phyloP scores from a whole-genome alignment of 345 rosid genomes.

The Citrus sp. region DNA sequence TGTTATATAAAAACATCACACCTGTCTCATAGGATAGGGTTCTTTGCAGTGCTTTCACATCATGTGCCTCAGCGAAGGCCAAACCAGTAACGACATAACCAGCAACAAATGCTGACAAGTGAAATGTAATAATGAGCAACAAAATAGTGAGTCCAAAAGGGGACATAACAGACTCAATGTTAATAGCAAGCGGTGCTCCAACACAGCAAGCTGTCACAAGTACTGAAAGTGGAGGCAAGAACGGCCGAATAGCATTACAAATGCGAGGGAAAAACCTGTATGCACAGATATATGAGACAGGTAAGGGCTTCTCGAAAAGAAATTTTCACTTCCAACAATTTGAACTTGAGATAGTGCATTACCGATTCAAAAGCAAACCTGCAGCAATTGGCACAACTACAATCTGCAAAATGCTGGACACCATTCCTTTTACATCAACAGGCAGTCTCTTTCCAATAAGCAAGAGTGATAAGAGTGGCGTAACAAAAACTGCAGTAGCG shows the following conservation, averaged over 20 bases:
- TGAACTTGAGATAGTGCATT: neutral
- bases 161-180: constrained; percentile 68
- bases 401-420: constrained; percentile 83
- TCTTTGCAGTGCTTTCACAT: constrained; percentile 71
- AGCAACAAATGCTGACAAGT: constrained; percentile 65
- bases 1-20: constrained; percentile 16
- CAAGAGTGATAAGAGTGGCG: constrained; percentile 77
- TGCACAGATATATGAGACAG: constrained; percentile 4
- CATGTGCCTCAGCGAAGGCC: constrained; percentile 49
- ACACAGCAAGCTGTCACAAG: constrained; percentile 83
- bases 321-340: constrained; percentile 4
- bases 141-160: constrained; percentile 60
- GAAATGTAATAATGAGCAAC: constrained; percentile 56
- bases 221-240: constrained; percentile 73
- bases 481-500: constrained; percentile 76
- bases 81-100: constrained; percentile 67
- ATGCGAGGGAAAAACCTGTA: constrained; percentile 72
- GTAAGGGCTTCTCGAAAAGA: neutral
- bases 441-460: constrained; percentile 89
- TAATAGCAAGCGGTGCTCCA: constrained; percentile 90
- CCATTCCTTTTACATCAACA: constrained; percentile 91
- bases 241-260: constrained; percentile 59
- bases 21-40: constrained; percentile 89
- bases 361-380: constrained; percentile 87
- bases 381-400: constrained; percentile 79